phyloP scores from a whole-genome alignment of 2,329 filamentous ascomycete species.

The Capronia coronata region DNA sequence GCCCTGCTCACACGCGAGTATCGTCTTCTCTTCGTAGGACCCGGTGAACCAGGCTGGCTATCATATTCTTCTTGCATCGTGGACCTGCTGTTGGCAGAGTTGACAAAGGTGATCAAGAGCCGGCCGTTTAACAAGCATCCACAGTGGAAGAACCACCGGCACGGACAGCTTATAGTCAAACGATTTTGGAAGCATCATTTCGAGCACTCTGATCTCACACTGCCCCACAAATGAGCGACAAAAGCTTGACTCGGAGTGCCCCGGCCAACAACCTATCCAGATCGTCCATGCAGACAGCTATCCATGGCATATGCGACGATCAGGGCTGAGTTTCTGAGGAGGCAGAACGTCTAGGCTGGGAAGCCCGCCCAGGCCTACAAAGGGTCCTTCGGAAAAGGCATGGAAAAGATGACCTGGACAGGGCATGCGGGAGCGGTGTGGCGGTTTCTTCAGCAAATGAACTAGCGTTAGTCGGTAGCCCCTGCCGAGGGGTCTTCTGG shows the following conservation, averaged over 20 bases:
- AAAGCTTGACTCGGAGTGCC: not conserved
- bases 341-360: not conserved
- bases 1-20: conserved; percentile 27
- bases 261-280: not conserved
- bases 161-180: not conserved
- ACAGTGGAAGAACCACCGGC: not conserved
- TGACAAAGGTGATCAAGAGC: not conserved
- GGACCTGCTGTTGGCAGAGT: not conserved
- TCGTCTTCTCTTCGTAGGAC: conserved; percentile 9
- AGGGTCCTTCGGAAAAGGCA: not conserved
- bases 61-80: conserved; percentile 12
- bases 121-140: not conserved
- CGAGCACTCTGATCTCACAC: not conserved
- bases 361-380: not conserved
- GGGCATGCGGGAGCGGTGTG: not conserved
- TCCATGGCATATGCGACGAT: not conserved
- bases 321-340: not conserved
- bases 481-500: not conserved
- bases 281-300: not conserved
- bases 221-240: not conserved
- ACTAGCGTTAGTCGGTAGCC: not conserved
- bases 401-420: not conserved
- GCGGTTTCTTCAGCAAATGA: not conserved
- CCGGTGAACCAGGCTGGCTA: conserved; percentile 13
- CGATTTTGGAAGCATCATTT: not conserved